These are phyloP conservation scores for Ustilago curta DNA, from an alignment of 1,284 basidiomycete species.

Conservation along the genomic window DNA sequence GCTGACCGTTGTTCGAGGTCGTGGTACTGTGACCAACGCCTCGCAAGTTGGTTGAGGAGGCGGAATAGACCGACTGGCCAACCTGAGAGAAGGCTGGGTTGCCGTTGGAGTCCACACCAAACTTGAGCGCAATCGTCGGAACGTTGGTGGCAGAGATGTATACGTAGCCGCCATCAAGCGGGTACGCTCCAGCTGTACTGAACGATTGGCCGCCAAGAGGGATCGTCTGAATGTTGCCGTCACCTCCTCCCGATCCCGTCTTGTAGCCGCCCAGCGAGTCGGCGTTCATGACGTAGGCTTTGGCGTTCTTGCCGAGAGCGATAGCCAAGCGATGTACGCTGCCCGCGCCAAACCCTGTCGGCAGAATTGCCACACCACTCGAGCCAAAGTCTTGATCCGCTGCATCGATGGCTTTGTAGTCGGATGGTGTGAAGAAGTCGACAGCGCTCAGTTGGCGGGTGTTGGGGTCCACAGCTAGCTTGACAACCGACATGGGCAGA, in stretches of 20 bases:
- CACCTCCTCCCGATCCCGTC: constrained; percentile 20
- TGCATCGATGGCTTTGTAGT: constrained; percentile 24
- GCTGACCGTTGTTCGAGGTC: constrained; percentile 19
- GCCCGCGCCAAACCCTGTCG: constrained; percentile 20
- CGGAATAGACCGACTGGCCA: constrained; percentile 22
- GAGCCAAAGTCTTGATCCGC: constrained; percentile 36
- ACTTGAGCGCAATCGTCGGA: constrained; percentile 24
- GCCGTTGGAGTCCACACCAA: constrained; percentile 18
- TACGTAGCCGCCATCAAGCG: constrained; percentile 25
- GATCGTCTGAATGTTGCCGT: constrained; percentile 28
- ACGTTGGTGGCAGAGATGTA: constrained; percentile 15
- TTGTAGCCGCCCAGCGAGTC: constrained; percentile 31
- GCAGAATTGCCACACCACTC: constrained; percentile 18
- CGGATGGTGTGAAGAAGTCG: constrained; percentile 27
- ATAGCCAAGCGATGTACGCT: constrained; percentile 12
- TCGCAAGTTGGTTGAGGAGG: constrained; percentile 1
- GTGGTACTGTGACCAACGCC: constrained; percentile 25
- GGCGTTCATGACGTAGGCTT: constrained; percentile 34
- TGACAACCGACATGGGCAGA: constrained; percentile 26
- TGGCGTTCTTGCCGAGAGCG: constrained; percentile 28
- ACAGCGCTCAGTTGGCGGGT: constrained; percentile 7
- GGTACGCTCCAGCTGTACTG: constrained; percentile 21
- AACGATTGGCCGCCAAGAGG: constrained; percentile 26
- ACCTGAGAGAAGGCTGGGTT: constrained; percentile 22
- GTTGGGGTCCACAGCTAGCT: constrained; percentile 11